Percentiles rank a stretch among this genome's conserved stretches.
Evolutionary conservation across 2,329 filamentous ascomycete genomes (phyloP).

Genomic region (Septoria linicola): DNA sequence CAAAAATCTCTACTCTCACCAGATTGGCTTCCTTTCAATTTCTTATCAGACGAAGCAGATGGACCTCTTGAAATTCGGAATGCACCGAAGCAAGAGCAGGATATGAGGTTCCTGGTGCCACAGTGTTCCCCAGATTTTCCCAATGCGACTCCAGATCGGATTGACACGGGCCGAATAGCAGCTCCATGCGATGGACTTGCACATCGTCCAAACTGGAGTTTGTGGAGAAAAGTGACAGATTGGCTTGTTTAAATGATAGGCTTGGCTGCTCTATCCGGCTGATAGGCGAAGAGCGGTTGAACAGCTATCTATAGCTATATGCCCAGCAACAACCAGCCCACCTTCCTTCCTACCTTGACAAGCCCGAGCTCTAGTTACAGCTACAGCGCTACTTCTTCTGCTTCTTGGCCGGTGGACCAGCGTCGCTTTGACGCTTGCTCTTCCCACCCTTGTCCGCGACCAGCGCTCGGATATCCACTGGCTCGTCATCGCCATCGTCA

Average conservation of each 20-base stretch:
- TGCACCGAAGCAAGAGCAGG: no score
- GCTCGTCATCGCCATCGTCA: slow-evolving; percentile 56
- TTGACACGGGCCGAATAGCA: not conserved
- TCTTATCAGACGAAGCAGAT: not conserved
- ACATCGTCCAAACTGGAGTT: not conserved
- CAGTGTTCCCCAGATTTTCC: no score
- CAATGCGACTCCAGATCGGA: not conserved
- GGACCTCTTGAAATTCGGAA: no score
- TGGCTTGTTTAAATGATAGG: not conserved
- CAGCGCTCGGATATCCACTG: slow-evolving; percentile 48
- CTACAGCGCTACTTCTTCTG: slow-evolving; percentile 33
- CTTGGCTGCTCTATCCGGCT: not conserved
- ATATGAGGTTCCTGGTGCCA: no score
- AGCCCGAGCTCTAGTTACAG: not conserved
- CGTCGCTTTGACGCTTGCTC: slow-evolving; percentile 43
- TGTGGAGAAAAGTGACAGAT: not conserved
- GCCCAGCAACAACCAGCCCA: no score
- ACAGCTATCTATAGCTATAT: not conserved
- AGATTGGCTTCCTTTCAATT: not conserved
- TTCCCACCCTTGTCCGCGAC: slow-evolving; percentile 49
- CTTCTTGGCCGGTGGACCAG: slow-evolving; percentile 41
- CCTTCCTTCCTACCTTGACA: not conserved
- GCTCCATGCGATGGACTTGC: not conserved
- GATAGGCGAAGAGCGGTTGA: not conserved
- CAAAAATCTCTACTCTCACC: not conserved